These are phyloP conservation scores for Starmerella stigmatis DNA, from an alignment of 805 yeast genomes.

Conservation along the genomic window DNA sequence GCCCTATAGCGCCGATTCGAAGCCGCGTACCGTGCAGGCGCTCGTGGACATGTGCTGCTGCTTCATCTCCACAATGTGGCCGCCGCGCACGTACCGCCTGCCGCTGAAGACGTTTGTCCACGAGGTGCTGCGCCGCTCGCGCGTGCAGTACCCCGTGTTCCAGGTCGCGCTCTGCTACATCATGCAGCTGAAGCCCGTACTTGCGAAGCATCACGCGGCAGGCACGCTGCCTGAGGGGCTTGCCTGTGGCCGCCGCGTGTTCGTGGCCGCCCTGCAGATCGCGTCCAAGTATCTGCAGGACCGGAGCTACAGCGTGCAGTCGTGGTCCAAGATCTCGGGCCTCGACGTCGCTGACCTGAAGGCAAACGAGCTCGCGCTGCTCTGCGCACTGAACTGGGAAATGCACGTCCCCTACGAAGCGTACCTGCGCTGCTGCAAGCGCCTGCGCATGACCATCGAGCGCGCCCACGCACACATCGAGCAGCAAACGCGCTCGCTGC, in stretches of 20 bases:
- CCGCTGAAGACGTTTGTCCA: conserved; percentile 32
- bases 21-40: conserved; percentile 16
- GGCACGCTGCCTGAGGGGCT: conserved; percentile 11
- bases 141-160: conserved; percentile 50
- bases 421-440: conserved; percentile 17
- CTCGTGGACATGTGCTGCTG: conserved; percentile 19
- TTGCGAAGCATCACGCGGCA: conserved; percentile 5
- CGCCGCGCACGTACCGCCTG: conserved; percentile 18
- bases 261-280: conserved; percentile 57
- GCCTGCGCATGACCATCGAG: conserved; percentile 9
- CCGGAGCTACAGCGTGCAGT: conserved; percentile 52
- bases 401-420: conserved; percentile 39
- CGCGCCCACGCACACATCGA: neutral
- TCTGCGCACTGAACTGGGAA: conserved; percentile 46
- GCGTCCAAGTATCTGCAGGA: conserved; percentile 69
- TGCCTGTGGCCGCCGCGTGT: conserved; percentile 54
- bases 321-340: conserved; percentile 72
- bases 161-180: conserved; percentile 60
- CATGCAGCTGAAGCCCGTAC: conserved; percentile 35
- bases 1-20: conserved; percentile 15
- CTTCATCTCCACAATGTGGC: conserved; percentile 20
- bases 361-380: conserved; percentile 43
- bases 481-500: neutral
- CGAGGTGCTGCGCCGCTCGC: conserved; percentile 39
- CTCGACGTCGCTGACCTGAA: conserved; percentile 42